Conservation (phyloP, 2,329 filamentous ascomycete species). For the Exophiala sideris region DNA sequence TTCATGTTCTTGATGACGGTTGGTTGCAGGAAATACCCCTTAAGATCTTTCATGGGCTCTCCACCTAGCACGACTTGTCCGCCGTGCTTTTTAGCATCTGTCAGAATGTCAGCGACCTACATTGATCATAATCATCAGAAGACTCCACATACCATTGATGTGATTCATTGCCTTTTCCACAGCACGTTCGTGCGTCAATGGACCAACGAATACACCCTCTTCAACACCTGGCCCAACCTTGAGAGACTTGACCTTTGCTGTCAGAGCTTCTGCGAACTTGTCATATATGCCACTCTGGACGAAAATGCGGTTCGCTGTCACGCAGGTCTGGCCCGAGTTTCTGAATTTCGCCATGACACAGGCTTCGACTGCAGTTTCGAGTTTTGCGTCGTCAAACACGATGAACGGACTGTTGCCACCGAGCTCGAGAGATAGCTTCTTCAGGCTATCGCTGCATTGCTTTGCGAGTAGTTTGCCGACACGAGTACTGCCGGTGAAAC, state of each 20-base stretch:
- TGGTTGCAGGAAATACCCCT: conserved; percentile 39
- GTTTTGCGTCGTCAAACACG: conserved; percentile 41
- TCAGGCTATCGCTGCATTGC: conserved; percentile 37
- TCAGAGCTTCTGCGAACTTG: conserved; percentile 65
- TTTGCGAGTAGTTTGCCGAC: conserved; percentile 35
- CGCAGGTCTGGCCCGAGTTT: conserved; percentile 30
- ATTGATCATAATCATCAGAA: no score
- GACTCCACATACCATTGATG: conserved; percentile 24
- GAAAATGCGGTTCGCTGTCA: conserved; percentile 68
- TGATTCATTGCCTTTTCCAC: conserved; percentile 28
- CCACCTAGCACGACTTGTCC: conserved; percentile 31
- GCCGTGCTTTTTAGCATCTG: conserved; percentile 31
- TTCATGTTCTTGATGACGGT: conserved; percentile 30
- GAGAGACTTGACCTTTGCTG: conserved; percentile 69
- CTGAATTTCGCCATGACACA: conserved; percentile 27
- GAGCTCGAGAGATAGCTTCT: conserved; percentile 44
- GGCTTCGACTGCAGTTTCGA: conserved; percentile 33
- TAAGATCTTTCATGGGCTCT: conserved; percentile 21
- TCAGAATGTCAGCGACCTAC: neutral
- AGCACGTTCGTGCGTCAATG: conserved; percentile 47
- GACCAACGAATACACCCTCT: conserved; percentile 70
- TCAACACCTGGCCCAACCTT: conserved; percentile 73
- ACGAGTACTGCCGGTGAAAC: conserved; percentile 35
- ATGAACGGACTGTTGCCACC: conserved; percentile 44
- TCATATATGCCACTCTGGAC: conserved; percentile 77